Evolutionary conservation across 192 early-diverging fungal genomes (phyloP), one percentile per base, ranked within the genome.

Genomic region (Backusella psychrophila): DNA sequence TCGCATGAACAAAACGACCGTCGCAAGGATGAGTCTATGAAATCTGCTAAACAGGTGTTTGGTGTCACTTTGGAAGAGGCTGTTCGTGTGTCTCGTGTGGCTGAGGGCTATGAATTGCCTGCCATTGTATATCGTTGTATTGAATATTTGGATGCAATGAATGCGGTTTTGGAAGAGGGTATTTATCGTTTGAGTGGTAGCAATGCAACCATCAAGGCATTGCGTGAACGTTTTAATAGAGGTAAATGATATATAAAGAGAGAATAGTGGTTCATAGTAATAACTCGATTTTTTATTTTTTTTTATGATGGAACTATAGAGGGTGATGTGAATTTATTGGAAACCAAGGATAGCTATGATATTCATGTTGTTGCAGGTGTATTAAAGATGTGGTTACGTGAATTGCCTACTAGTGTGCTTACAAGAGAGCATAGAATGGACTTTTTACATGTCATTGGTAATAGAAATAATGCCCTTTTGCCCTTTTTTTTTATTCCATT

Each of bases 41-140:
- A 69, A 31, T 79, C 75, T 19, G 23, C 71, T 46, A 82, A 78
- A 17, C 77, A 65, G 21, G 89, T 98, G 6, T 99, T 99, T 91
- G 96, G 96, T 2, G 90, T 94, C 12, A 81, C 96, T 2, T 82
- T 99, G 34, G 94, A 96, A 74, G 87, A 89, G 29, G 94, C 92
- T 0, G 89, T 98, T 1, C 87, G 90, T 8, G 80, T 90, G 14
- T 91, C 93, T 6, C 82, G 87, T 29, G 85, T 96, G 26, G 87
- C 87, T 34, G 96, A 96, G 52, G 89, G 88, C 11, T 92, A 93
- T 79, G 89, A 91, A 35, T 85, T 98, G 21, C 98, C 98, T 23
- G 91, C 96, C 3, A 89, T 99, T 36, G 92, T 99, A 2, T 98
- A 93, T 82, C 86, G 98, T 21, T 98, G 97, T 76, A 96, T 99